Evolutionary conservation across 495 filamentous ascomycete species (phyloP), one percentile per base, ranked within the genome.

Genomic region (Neurospora africana): DNA sequence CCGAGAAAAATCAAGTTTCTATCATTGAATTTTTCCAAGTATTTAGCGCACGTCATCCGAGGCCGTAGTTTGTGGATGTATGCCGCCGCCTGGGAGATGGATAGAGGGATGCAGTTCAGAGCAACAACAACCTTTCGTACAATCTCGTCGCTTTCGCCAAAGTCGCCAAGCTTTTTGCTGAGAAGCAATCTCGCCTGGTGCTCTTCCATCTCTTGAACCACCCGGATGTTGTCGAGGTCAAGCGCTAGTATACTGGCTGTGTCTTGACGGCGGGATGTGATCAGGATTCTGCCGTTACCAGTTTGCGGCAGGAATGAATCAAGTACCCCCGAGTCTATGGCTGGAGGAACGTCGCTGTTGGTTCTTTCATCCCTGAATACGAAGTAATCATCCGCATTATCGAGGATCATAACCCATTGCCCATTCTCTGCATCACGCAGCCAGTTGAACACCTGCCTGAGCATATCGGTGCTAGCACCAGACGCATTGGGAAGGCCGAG

Each of bases 101-200:
- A 82, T n/a, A 86, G 83, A 10, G 85, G 83, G 72, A 87, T 78
- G 67, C 68, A 80, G 4, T 83, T 82, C 10, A 86, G 76, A 17
- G 73, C 75, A 19, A 43, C 61, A 19, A 76, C 72, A 1, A 85
- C 75, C 38, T 78, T 69, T 30, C 38, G 37, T 11, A 38, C 47
- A 39, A 73, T 69, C 2, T 74, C 65, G 3, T 69, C 37, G 8
- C 27, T 68, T 33, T 61, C 47, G 8, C 41, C 19, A 0, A 11
- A 27, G 11, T 58, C 8, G 53, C 43, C 8, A 2, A 69, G 44
- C 61, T 72, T 72, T 2, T 19, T 27, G 5, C 23, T 44, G 11
- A 72, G 65, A 0, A 72, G 43, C 68, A 39, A 1, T 38, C 38
- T 6, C 27, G 71, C 67, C 3, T 19, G 35, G 11, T 69, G 4